phyloP scores from a whole-genome alignment of 2,329 filamentous ascomycete genomes.

The Zelopaecilomyces penicillatus region DNA sequence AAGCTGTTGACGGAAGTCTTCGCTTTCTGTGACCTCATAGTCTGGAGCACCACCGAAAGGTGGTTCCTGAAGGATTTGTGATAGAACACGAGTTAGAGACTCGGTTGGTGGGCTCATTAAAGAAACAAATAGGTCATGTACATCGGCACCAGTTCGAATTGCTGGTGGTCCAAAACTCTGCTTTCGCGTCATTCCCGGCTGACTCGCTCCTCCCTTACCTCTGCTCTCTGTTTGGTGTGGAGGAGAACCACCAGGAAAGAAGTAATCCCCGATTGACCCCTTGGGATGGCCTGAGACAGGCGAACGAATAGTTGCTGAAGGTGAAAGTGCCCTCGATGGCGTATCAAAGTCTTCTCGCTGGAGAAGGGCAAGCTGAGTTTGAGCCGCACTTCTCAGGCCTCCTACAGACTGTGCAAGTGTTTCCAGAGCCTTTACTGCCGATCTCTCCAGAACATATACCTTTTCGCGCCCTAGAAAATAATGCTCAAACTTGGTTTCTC shows the following conservation, averaged over 20 bases:
- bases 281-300: too few relatives aligned
- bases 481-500: slow-evolving; percentile 79
- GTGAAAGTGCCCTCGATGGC: background rate
- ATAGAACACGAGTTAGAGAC: slow-evolving; percentile 74
- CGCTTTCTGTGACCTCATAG: slow-evolving; percentile 52
- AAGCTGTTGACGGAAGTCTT: slow-evolving; percentile 67
- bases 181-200: too few relatives aligned
- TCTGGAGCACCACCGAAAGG: slow-evolving; percentile 47
- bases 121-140: slow-evolving; percentile 63
- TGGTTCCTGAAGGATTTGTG: slow-evolving; percentile 72
- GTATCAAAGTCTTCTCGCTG: slow-evolving; percentile 39
- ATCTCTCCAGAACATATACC: slow-evolving; percentile 66
- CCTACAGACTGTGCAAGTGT: slow-evolving; percentile 77
- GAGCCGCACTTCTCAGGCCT: slow-evolving; percentile 74
- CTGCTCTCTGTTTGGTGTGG: too few relatives aligned
- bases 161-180: too few relatives aligned
- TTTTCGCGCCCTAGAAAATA: slow-evolving; percentile 68
- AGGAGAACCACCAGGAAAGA: too few relatives aligned
- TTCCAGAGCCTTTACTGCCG: slow-evolving; percentile 71
- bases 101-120: slow-evolving; percentile 84
- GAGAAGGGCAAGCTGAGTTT: slow-evolving; percentile 74
- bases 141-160: too few relatives aligned
- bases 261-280: too few relatives aligned
- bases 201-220: too few relatives aligned
- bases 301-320: too few relatives aligned